A percentile compares a stretch with the other conserved stretches of the same genome.
Evolutionary conservation across 352 stramenopile genomes (phyloP).

Genomic region (Pythium grandisporangium): DNA sequence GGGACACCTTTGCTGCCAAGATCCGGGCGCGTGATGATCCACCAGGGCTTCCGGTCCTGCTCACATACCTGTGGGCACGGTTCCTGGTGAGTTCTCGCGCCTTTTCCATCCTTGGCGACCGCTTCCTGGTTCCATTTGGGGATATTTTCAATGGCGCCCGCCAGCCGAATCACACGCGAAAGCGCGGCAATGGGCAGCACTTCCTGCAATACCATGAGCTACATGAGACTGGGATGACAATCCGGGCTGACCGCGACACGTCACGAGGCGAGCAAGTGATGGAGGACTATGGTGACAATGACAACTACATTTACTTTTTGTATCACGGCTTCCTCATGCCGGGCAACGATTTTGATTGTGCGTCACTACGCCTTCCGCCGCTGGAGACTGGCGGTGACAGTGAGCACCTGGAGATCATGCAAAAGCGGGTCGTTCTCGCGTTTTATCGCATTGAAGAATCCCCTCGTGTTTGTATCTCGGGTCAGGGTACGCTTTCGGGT

Average conservation of each 20-base stretch:
- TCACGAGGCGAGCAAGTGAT: slow-evolving; percentile 61
- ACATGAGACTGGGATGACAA: slow-evolving; percentile 23
- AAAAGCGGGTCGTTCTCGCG: background rate
- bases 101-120: slow-evolving; percentile 66
- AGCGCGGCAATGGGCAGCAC: slow-evolving; percentile 27
- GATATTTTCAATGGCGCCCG: slow-evolving; percentile 81
- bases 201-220: slow-evolving; percentile 61
- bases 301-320: slow-evolving; percentile 83
- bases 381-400: no score
- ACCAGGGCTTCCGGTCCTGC: slow-evolving; percentile 1
- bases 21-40: no score
- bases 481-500: no score
- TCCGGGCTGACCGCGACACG: slow-evolving; percentile 56
- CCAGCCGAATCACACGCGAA: slow-evolving; percentile 14
- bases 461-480: slow-evolving; percentile 6
- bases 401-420: background rate
- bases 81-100: slow-evolving; percentile 70
- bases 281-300: slow-evolving; percentile 95
- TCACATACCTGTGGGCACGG: slow-evolving; percentile 30
- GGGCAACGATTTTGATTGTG: slow-evolving; percentile 87
- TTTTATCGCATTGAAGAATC: background rate
- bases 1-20: slow-evolving; percentile 4
- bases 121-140: slow-evolving; percentile 78
- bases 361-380: slow-evolving; percentile 22
- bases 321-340: slow-evolving; percentile 89